A percentile compares a stretch with the other conserved stretches of the same genome.
These are phyloP conservation scores for Pyropia yezoensis DNA, from an alignment of 23 red algal genomes.

Conservation along the genomic window DNA sequence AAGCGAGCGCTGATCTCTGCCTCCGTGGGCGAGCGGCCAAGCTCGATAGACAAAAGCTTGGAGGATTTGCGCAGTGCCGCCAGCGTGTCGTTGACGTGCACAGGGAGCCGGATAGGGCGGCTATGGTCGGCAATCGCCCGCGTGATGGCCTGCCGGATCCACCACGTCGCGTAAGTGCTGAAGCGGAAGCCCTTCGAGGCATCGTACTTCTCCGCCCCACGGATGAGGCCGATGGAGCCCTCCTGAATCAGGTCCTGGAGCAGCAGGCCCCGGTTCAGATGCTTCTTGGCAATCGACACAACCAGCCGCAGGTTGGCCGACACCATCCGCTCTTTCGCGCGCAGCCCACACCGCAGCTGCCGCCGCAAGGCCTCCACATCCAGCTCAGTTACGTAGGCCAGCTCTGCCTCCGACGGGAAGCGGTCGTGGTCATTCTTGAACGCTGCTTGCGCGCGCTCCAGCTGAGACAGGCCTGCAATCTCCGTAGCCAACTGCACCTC, in stretches of 20 bases:
- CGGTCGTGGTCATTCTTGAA: conserved; percentile 17
- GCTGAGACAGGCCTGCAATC: conserved; percentile 26
- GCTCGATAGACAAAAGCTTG: conserved; percentile 30
- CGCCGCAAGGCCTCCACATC: conserved; percentile 10
- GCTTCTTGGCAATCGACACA: conserved; percentile 92
- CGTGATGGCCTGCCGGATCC: conserved; percentile 95
- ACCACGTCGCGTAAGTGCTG: conserved; percentile 98
- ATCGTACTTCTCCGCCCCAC: conserved; percentile 94
- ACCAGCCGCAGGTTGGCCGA: conserved; percentile 89
- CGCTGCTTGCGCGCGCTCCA: conserved; percentile 39
- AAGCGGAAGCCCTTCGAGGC: conserved; percentile 90
- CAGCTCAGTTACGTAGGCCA: conserved; percentile 39
- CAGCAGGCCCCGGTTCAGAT: conserved; percentile 78
- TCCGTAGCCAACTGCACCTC: conserved; percentile 53
- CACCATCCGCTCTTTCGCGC: conserved; percentile 90
- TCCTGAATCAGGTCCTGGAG: conserved; percentile 99
- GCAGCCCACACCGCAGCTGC: conserved; percentile 29
- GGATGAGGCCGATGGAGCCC: conserved; percentile 89
- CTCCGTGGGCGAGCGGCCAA: conserved; percentile 65
- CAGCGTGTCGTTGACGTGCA: conserved; percentile 97
- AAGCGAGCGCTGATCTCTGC: conserved; percentile 58
- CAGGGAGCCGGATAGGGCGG: conserved; percentile 81
- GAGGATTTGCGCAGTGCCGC: conserved; percentile 45
- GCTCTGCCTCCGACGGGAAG: conserved; percentile 48
- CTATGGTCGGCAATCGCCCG: conserved; percentile 82